Base-by-base conservation (phyloP, 2,329 filamentous ascomycete genomes). In the Trichoderma koningii region DNA sequence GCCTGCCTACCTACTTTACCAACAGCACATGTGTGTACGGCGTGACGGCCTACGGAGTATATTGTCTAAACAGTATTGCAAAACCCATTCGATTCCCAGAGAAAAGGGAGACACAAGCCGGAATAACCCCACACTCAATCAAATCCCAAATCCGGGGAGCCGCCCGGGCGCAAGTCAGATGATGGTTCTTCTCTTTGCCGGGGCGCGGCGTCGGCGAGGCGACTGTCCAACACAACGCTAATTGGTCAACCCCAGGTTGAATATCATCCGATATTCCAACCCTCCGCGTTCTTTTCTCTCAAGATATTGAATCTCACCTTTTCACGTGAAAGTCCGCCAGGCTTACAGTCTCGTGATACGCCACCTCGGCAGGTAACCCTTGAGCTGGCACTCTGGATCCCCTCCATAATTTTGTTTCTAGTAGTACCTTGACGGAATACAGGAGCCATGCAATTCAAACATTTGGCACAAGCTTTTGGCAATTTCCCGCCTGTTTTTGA, bases 121-220 rank as follows among this genome's bases (percentile, higher is more conserved):
- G 30, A 19, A 1, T 15, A 47, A 62, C 61, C 61, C 61, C 61
- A 63, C 61, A 63, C 44, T 30, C 17, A 28, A 60, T 5, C 30
- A 34, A 62, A 28, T 34, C 51, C 52, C 52, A 63, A 56, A 63
- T 63, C 61, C 52, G 60, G 61, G 60, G 61, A 44, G 61, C 61
- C 61, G 50, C 52, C 50, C 45, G 51, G 28, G 61, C 52, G 52
- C 44, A 56, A 50, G 61, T 63, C 61, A 63, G 61, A 63, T 63
- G 61, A 63, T 26, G 61, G 61, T 19, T 42, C 45, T 53, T 34
- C 21, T 53, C 44, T 30, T 57, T 42, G 38, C 52, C 38, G 52
- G 21, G 7, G n/a, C 5, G 9, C 41, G 21, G 55, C 42, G 21
- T 34, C 57, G 57, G 57, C 44, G 57, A 62, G 57, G 45, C 17